phyloP scores from a whole-genome alignment of 2,329 filamentous ascomycete species.

The Pestalotiopsis fici region DNA sequence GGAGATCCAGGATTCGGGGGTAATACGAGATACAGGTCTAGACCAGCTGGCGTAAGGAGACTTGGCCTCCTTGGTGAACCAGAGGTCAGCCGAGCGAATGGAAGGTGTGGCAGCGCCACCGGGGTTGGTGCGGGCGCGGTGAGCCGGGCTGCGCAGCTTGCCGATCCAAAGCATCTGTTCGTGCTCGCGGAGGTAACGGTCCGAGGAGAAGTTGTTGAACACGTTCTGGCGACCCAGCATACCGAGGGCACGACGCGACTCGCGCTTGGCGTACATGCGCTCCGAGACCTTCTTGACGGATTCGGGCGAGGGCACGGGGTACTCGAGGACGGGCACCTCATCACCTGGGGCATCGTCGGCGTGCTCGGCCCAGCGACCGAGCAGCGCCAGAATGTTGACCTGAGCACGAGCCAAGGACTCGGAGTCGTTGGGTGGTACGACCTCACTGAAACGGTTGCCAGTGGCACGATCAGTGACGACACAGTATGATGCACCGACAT shows the following conservation, averaged over 20 bases:
- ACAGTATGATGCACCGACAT: constrained; percentile 7
- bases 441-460: constrained; percentile 6
- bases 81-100: not conserved
- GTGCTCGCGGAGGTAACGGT: constrained; percentile 7
- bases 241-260: not conserved
- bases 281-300: not conserved
- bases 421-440: constrained; percentile 5
- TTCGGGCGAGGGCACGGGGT: not conserved
- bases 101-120: not conserved
- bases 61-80: not conserved
- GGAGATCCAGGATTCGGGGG: constrained; percentile 3
- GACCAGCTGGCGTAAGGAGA: not conserved
- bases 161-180: constrained; percentile 6
- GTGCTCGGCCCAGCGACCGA: not conserved
- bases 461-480: not conserved
- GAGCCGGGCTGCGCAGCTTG: not conserved
- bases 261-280: constrained; percentile 7
- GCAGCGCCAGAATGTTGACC: not conserved
- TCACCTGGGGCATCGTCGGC: not conserved
- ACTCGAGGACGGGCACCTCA: not conserved
- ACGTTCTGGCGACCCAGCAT: constrained; percentile 7
- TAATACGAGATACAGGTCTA: not conserved
- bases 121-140: not conserved
- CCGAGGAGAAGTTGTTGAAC: constrained; percentile 4
- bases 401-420: constrained; percentile 2